Base-by-base conservation (phyloP, 352 stramenopile species). In the Pythium graminicola region DNA sequence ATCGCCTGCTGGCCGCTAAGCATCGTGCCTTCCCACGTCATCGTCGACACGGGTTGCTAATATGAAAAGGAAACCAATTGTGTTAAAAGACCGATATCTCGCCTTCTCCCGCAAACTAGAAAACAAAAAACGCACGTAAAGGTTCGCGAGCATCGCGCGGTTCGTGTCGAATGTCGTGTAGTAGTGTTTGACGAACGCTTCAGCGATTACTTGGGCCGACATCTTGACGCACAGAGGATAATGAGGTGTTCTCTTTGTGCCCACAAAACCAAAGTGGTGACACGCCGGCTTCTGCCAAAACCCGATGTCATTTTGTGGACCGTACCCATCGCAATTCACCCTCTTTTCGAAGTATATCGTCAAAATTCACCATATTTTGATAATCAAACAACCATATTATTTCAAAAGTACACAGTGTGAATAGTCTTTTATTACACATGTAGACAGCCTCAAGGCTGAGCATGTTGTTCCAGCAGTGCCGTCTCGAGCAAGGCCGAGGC, bases 161-260 rank as follows among this genome's bases (percentile, higher is more conserved):
- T 94, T 94, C 55, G 65, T 71, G 67, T 91, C 80, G 62, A 94
- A 92, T 46, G 77, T 87, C 41, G 67, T 78, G 77, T 94, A 94
- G 66, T 93, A 94, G 71, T 92, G 81, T 67, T 86, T 70, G 59
- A 90, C 77, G 60, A 94, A 94, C 50, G 80, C 79, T 42, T 89
- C 86, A 42, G 81, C 84, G 56, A 94, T 77, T 2, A 92, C 79
- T 58, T 90, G 72, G 19, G 81, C 81, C 51, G 81, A 91, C 84
- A 94, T 94, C 13, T 24, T 27, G 26, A 9, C 6, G 20, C 29
- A 6, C 13, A 44, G 22, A 16, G 19, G 41, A 48, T 26, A 29
- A 28, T 35, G n/a, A n/a, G n/a, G n/a, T 24, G 35, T 39, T 26
- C n/a, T 53, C 41, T 20, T 51, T 47, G 33, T 29, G 36, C 29